Evolutionary conservation across 208 protist genomes (phyloP).

Genomic region (Leishmania tropica): DNA sequence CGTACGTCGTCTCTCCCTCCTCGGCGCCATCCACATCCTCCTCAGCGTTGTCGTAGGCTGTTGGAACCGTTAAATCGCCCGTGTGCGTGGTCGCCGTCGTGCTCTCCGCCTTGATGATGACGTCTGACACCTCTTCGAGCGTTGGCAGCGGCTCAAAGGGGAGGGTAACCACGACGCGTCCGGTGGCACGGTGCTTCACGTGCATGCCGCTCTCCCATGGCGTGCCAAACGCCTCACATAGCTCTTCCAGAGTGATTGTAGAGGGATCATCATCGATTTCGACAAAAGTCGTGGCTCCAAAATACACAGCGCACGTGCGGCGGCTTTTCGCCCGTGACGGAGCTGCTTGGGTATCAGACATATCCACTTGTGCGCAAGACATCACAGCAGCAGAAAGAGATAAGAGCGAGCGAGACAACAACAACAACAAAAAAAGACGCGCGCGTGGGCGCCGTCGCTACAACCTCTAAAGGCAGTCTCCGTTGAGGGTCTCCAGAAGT

Average conservation of each 20-base stretch:
- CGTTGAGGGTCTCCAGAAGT: neutral
- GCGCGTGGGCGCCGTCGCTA: neutral
- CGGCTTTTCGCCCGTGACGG: neutral
- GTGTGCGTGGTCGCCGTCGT: neutral
- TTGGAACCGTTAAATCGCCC: neutral
- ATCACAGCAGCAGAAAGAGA: neutral
- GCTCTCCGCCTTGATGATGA: neutral
- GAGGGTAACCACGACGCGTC: slow-evolving; percentile 71
- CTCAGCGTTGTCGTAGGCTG: neutral
- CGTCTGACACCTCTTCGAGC: slow-evolving; percentile 8
- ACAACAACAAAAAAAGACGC: neutral
- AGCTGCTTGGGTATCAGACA: neutral
- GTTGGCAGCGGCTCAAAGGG: slow-evolving; percentile 66
- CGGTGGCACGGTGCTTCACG: slow-evolving; percentile 47
- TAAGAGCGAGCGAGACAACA: neutral
- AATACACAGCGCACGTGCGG: slow-evolving; percentile 51
- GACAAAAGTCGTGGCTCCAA: slow-evolving; percentile 61
- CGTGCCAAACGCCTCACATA: slow-evolving; percentile 71
- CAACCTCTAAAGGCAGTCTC: neutral
- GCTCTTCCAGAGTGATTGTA: slow-evolving; percentile 64
- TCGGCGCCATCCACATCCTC: slow-evolving; percentile 5
- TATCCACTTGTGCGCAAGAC: neutral
- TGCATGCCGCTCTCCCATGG: slow-evolving; percentile 49
- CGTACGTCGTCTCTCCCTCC: neutral
- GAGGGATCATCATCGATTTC: slow-evolving; percentile 63